phyloP scores from a whole-genome alignment of 2,329 filamentous ascomycete genomes.

The Sclerotinia spermophila region DNA sequence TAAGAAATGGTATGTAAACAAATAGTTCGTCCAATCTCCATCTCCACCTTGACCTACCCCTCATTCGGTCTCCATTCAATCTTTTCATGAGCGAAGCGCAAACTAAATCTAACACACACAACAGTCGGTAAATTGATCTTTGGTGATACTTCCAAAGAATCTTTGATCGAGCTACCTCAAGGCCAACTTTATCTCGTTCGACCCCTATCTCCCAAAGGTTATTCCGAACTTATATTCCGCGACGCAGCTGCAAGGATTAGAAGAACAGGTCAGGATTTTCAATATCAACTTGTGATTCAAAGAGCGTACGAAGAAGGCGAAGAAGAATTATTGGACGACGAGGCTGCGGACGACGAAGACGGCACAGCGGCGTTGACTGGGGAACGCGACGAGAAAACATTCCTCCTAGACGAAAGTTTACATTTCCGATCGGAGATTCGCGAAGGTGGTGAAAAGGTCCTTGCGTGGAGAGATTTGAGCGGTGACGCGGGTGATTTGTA shows the following conservation, averaged over 20 bases:
- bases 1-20: slow-evolving; percentile 42
- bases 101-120: slow-evolving; percentile 9
- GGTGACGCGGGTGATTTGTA: slow-evolving; percentile 94
- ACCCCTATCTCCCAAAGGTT: slow-evolving; percentile 91
- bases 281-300: slow-evolving; percentile 96
- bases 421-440: slow-evolving; percentile 82
- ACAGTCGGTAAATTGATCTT: slow-evolving; percentile 91
- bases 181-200: slow-evolving; percentile 97
- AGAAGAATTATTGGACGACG: slow-evolving; percentile 83
- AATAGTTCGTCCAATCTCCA: slow-evolving; percentile 12
- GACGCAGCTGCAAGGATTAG: slow-evolving; percentile 91
- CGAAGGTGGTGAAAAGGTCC: slow-evolving; percentile 74
- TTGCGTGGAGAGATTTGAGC: slow-evolving; percentile 93
- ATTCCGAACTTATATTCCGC: slow-evolving; percentile 98
- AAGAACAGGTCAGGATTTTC: slow-evolving; percentile 88
- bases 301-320: slow-evolving; percentile 97
- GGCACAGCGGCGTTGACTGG: slow-evolving; percentile 67
- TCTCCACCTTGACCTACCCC: slow-evolving; percentile 12
- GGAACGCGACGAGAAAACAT: slow-evolving; percentile 96
- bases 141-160: slow-evolving; percentile 74
- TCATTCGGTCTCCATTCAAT: slow-evolving; percentile 17
- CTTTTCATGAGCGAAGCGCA: not conserved
- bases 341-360: slow-evolving; percentile 73
- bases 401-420: slow-evolving; percentile 87
- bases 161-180: slow-evolving; percentile 89